These are phyloP conservation scores for Nelumbo lutea DNA, from an alignment of 164 flowering plant genomes.

Conservation along the genomic window DNA sequence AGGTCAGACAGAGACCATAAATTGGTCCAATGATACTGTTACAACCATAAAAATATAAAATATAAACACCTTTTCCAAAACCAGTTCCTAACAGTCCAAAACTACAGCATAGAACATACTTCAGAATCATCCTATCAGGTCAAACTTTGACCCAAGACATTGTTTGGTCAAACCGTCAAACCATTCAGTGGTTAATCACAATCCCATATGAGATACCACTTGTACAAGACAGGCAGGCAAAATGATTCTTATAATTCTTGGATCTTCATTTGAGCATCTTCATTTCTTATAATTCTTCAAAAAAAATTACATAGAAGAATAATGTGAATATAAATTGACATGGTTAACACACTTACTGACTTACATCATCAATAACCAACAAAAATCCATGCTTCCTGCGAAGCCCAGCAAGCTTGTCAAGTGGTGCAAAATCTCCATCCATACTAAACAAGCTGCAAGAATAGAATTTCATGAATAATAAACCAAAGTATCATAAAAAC, in stretches of 20 bases:
- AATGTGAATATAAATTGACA: constrained; percentile 1
- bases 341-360: constrained; percentile 17
- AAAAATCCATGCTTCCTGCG: constrained; percentile 75
- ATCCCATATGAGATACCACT: neutral
- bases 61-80: neutral
- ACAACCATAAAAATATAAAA: neutral
- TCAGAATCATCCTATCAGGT: constrained; percentile 4
- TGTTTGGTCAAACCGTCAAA: neutral
- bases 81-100: neutral
- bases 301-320: neutral
- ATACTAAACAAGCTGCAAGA: constrained; percentile 86
- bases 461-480: constrained; percentile 5
- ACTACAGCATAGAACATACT: neutral
- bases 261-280: neutral
- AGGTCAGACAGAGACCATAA: neutral
- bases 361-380: constrained; percentile 93
- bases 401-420: constrained; percentile 65
- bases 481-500: too few relatives aligned
- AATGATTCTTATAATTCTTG: neutral
- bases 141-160: neutral
- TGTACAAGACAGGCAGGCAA: neutral
- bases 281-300: neutral
- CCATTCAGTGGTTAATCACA: neutral
- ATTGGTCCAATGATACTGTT: neutral
- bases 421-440: constrained; percentile 98